Base-by-base conservation (phyloP, 2,329 filamentous ascomycete genomes). In the Aspergillus ibericus region DNA sequence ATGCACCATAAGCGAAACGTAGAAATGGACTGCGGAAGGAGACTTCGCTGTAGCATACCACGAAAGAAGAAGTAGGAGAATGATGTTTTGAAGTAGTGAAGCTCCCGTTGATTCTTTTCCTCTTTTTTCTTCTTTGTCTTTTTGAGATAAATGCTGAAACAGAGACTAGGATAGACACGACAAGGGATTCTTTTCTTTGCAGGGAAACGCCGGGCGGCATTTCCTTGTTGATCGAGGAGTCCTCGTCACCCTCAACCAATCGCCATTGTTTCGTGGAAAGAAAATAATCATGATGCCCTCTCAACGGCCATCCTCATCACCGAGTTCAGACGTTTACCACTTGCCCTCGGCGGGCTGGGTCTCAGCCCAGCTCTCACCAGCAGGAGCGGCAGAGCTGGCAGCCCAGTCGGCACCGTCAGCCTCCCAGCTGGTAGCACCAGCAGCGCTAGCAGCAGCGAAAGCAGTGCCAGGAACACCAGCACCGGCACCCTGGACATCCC, bases 401-500 rank as follows among this genome's bases (percentile, higher is more conserved):
- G 79, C 81, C 82, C 82, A 84, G 71, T 84, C 81, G 66, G 71
- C 79, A 67, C 75, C 78, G 61, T 79, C 80, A 70, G 80, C 80
- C 80, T 87, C 88, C 83, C 88, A 88, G 74, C 79, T 81, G 70
- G 85, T 80, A 68, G 81, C 80, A 69, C 84, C 82, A 67, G 72
- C 85, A 77, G 86, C 88, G 88, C 88, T 91, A 72, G 82, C 85
- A 75, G 87, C 83, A 75, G 85, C 82, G 73, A 89, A 87, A 72
- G 86, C 84, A 73, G 85, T 82, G 69, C 86, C 82, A 69, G 86
- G 83, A 72, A 81, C 83, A 64, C 81, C 80, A 70, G 89, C 87
- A 72, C 82, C 83, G 64, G 82, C 83, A 70, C 86, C 84, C 65
- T 71, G 70, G 72, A 91, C 88, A 77, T 96, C 93, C 92, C 93